These are phyloP conservation scores for Alternaria sp. DNA, from an alignment of 2,329 filamentous ascomycete genomes.

Conservation along the genomic window DNA sequence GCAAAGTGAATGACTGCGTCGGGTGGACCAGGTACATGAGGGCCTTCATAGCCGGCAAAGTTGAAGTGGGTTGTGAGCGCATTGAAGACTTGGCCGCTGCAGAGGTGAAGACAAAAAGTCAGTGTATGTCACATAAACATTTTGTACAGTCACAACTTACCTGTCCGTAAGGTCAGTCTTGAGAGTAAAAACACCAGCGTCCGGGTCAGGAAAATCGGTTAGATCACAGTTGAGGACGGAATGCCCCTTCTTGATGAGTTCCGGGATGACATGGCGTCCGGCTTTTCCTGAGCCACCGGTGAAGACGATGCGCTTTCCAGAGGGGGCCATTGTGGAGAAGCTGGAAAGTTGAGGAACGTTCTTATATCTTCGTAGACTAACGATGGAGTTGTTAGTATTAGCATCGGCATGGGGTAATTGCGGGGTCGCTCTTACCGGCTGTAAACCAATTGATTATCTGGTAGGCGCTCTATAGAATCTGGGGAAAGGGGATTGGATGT, in stretches of 20 bases:
- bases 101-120: background rate
- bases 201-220: slow-evolving; percentile 54
- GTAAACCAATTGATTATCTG: background rate
- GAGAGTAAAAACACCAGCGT: slow-evolving; percentile 60
- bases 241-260: slow-evolving; percentile 61
- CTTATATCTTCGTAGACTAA: background rate
- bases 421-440: slow-evolving; percentile 5
- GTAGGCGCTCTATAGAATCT: background rate
- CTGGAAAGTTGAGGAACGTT: background rate
- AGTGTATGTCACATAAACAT: background rate
- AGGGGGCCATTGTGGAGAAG: slow-evolving; percentile 30
- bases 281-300: slow-evolving; percentile 62
- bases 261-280: slow-evolving; percentile 63
- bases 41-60: slow-evolving; percentile 59
- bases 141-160: background rate
- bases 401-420: background rate
- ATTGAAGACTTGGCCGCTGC: slow-evolving; percentile 63
- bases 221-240: slow-evolving; percentile 66
- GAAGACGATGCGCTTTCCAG: slow-evolving; percentile 53
- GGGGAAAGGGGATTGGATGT: background rate
- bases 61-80: slow-evolving; percentile 64
- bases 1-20: slow-evolving; percentile 71
- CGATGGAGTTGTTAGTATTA: background rate
- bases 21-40: slow-evolving; percentile 55
- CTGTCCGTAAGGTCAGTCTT: slow-evolving; percentile 63